Percentiles rank a stretch among this genome's conserved stretches.
Evolutionary conservation across 345 rosid genomes (phyloP).

Genomic region (Rhizophora mangle): DNA sequence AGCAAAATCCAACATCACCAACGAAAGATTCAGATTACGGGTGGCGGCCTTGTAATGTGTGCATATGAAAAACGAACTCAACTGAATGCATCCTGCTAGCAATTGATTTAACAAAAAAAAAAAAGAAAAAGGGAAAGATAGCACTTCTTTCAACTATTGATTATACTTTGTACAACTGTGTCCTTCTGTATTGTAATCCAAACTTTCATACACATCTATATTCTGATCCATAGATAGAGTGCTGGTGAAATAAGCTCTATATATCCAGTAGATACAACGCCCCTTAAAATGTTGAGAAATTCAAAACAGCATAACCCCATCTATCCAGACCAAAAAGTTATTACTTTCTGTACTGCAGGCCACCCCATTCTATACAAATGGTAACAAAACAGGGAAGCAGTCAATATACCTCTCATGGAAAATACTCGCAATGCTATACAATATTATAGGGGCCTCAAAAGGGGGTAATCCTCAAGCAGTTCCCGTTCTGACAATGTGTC

Average conservation of each 20-base stretch:
- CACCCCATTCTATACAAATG: conserved; percentile 33
- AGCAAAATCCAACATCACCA: no score
- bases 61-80: no score
- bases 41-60: no score
- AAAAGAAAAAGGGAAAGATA: no score
- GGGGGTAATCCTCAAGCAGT: conserved; percentile 84
- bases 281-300: conserved; percentile 6
- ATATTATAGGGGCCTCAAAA: conserved; percentile 71
- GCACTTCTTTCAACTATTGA: no score
- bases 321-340: not conserved
- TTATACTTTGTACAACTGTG: no score
- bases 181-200: no score
- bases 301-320: conserved; percentile 5
- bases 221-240: no score
- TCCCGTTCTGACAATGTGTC: conserved; percentile 72
- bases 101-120: no score
- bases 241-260: not conserved
- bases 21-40: no score
- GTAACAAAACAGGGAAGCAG: conserved; percentile 5
- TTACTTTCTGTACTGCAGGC: not conserved
- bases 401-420: conserved; percentile 15
- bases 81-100: no score
- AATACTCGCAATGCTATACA: conserved; percentile 7
- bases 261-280: conserved; percentile 1
- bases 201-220: no score